Percentiles rank a stretch among this genome's conserved stretches.
phyloP scores from a whole-genome alignment of 768 basidiomycete genomes.

The Boletales sp. region DNA sequence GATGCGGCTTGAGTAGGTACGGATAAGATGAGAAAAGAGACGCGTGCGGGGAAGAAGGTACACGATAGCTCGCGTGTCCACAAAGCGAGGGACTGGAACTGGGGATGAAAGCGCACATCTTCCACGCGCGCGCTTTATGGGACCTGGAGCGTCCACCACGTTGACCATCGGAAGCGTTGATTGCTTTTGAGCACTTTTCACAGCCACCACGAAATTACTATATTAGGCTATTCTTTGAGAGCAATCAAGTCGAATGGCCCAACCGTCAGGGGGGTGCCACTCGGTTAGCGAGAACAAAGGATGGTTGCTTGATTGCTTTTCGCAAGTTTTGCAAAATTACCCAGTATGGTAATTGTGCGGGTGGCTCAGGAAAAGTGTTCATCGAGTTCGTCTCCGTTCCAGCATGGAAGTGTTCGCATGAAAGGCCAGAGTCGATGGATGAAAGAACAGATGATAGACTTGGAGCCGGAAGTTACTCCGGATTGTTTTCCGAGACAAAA shows the following conservation, averaged over 20 bases:
- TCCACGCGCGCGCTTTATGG: conserved; percentile 19
- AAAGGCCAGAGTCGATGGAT: background rate
- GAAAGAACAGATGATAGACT: background rate
- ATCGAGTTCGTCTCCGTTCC: background rate
- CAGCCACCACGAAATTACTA: conserved; percentile 18
- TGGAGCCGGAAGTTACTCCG: background rate
- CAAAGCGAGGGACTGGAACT: background rate
- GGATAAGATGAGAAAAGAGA: too few species aligned
- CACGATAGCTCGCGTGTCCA: background rate
- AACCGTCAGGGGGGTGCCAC: conserved; percentile 19
- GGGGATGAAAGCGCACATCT: background rate
- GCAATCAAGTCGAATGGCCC: conserved; percentile 21
- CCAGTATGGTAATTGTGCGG: background rate
- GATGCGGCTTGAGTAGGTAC: too few species aligned
- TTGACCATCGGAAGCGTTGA: conserved; percentile 16
- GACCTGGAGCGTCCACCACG: conserved; percentile 3
- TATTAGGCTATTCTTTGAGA: conserved; percentile 12
- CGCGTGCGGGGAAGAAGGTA: too few species aligned
- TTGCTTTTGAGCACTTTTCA: conserved; percentile 23
- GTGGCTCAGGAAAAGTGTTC: background rate
- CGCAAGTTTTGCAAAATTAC: conserved; percentile 10
- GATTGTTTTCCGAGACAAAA: background rate
- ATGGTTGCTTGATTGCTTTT: conserved; percentile 20
- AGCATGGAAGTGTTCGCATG: background rate
- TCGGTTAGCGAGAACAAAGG: conserved; percentile 17